A percentile compares a stretch with the other conserved stretches of the same genome.
Conservation (phyloP, 1,139 yeast genomes). For the Wickerhamiella infanticola region DNA sequence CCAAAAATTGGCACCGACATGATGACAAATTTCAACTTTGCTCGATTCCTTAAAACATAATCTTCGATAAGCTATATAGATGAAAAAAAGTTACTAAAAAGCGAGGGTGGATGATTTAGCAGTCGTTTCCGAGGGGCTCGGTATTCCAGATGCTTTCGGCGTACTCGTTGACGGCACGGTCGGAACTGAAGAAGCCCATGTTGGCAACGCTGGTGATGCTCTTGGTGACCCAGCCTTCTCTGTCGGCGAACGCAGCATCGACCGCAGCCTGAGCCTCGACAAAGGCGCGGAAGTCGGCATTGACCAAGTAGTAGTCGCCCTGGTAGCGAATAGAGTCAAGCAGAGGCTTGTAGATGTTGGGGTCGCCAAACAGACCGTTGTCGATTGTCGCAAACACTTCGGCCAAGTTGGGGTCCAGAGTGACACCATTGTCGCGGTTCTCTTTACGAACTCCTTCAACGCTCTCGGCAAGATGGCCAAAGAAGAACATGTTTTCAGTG, state of each 20-base stretch:
- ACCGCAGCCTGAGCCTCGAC: slow-evolving; percentile 64
- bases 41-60: no score
- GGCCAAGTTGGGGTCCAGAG: slow-evolving; percentile 36
- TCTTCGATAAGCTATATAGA: no score
- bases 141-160: slow-evolving; percentile 90
- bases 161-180: slow-evolving; percentile 81
- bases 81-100: no score
- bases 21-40: not conserved
- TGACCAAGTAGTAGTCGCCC: slow-evolving; percentile 77
- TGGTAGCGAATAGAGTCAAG: slow-evolving; percentile 45
- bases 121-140: slow-evolving; percentile 35
- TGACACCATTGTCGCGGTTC: slow-evolving; percentile 42
- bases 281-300: slow-evolving; percentile 79
- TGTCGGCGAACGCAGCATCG: slow-evolving; percentile 55
- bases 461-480: slow-evolving; percentile 79
- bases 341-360: slow-evolving; percentile 50
- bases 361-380: slow-evolving; percentile 55
- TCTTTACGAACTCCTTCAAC: slow-evolving; percentile 74
- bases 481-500: slow-evolving; percentile 80
- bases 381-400: slow-evolving; percentile 57
- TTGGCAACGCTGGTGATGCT: slow-evolving; percentile 71
- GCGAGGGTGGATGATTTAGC: not conserved
- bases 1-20: slow-evolving; percentile 85
- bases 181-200: slow-evolving; percentile 87
- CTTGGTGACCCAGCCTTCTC: slow-evolving; percentile 61